These are phyloP conservation scores for Punctularia strigosozonata DNA, from an alignment of 768 basidiomycete genomes.

Conservation along the genomic window DNA sequence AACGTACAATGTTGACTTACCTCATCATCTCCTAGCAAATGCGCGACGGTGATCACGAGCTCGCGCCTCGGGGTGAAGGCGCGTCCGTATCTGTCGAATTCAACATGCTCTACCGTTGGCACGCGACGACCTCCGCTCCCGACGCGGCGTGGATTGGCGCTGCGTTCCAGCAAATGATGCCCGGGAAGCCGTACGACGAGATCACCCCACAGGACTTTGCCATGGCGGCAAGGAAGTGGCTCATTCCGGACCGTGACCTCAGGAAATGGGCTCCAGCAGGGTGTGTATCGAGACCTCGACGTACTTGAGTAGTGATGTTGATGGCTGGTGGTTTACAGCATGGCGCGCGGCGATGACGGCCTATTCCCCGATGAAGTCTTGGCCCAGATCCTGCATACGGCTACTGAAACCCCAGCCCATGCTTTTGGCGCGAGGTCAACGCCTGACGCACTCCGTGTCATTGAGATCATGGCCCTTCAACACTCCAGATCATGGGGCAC, in stretches of 20 bases:
- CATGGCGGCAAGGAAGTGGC: slow-evolving; percentile 24
- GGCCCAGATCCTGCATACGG: slow-evolving; percentile 50
- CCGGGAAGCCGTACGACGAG: slow-evolving; percentile 26
- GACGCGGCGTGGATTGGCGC: slow-evolving; percentile 60
- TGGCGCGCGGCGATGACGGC: slow-evolving; percentile 49
- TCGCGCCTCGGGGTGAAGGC: no score
- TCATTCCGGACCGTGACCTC: slow-evolving; percentile 30
- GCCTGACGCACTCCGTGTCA: slow-evolving; percentile 55
- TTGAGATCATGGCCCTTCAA: slow-evolving; percentile 81
- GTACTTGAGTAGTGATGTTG: not conserved
- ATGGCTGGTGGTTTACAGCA: slow-evolving; percentile 37
- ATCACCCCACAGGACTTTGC: slow-evolving; percentile 41
- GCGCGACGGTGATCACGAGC: no score
- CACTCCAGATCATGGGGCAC: slow-evolving; percentile 69
- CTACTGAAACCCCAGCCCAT: slow-evolving; percentile 66
- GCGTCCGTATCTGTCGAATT: slow-evolving; percentile 34
- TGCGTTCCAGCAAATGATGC: slow-evolving; percentile 42
- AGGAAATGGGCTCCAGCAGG: slow-evolving; percentile 57
- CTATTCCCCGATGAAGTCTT: slow-evolving; percentile 61
- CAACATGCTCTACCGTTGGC: slow-evolving; percentile 82
- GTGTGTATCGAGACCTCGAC: slow-evolving; percentile 22
- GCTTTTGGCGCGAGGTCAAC: slow-evolving; percentile 71
- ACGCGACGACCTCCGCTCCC: slow-evolving; percentile 61
- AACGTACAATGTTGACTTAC: no score
- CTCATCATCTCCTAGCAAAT: no score